phyloP scores from a whole-genome alignment of 176 grass and related monocot genomes.

The Zoysia pacifica region DNA sequence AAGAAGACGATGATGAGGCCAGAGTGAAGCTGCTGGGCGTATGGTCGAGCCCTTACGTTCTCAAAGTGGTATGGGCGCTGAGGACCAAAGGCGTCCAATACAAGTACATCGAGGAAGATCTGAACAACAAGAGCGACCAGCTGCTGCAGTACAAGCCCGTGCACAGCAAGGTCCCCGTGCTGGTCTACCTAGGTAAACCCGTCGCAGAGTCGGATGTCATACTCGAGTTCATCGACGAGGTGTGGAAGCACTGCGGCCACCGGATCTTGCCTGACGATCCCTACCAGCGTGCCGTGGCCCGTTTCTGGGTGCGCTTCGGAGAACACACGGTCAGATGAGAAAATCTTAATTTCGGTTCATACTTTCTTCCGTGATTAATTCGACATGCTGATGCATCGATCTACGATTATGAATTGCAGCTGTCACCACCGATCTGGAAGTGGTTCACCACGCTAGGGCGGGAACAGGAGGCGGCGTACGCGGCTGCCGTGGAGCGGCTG shows the following conservation, averaged over 20 bases:
- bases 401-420: background rate
- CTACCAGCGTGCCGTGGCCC: slow-evolving; percentile 38
- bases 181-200: slow-evolving; percentile 39
- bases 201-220: slow-evolving; percentile 47
- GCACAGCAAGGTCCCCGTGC: slow-evolving; percentile 51
- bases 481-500: slow-evolving; percentile 29
- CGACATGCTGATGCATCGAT: background rate
- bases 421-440: slow-evolving; percentile 51
- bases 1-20: background rate
- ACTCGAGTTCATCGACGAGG: slow-evolving; percentile 52
- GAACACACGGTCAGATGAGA: background rate
- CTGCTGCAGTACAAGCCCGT: slow-evolving; percentile 50
- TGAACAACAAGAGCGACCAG: slow-evolving; percentile 39
- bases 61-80: slow-evolving; percentile 49
- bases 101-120: slow-evolving; percentile 49
- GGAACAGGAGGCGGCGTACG: slow-evolving; percentile 25
- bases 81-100: slow-evolving; percentile 45
- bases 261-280: slow-evolving; percentile 42
- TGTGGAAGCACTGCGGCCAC: slow-evolving; percentile 8
- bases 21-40: slow-evolving; percentile 39
- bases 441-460: slow-evolving; percentile 30
- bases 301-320: slow-evolving; percentile 33
- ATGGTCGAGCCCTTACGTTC: slow-evolving; percentile 49
- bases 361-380: too few relatives aligned
- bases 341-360: background rate